A percentile compares a stretch with the other conserved stretches of the same genome.
Conservation (phyloP, 23 red algal species). For the Gracilaria gracilis region DNA sequence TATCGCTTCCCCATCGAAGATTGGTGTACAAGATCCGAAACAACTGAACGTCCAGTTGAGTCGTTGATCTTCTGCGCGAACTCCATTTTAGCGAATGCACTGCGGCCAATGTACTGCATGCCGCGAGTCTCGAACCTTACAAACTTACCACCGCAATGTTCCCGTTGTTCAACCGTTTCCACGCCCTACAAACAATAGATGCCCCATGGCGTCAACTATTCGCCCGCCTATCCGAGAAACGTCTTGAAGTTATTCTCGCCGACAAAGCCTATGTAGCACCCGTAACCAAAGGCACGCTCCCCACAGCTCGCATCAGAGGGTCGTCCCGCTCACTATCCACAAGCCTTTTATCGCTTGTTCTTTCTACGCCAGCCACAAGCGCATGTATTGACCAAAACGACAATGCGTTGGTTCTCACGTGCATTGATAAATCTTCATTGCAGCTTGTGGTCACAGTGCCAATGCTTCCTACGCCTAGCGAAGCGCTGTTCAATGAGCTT, state of each 20-base stretch:
- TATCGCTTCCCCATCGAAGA: no score
- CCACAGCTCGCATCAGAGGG: background rate
- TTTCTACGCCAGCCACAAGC: constrained; percentile 10
- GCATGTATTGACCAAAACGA: background rate
- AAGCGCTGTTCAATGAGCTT: constrained; percentile 14
- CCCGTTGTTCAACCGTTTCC: constrained; percentile 12
- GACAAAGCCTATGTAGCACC: background rate
- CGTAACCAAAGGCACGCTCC: background rate
- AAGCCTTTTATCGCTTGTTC: constrained; percentile 29
- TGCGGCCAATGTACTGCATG: background rate
- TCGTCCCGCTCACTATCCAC: background rate
- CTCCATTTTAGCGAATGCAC: background rate
- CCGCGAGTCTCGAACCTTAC: background rate
- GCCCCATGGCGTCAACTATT: background rate
- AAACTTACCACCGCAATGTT: background rate
- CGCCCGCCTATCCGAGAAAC: background rate
- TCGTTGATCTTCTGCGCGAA: no score
- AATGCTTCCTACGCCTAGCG: constrained; percentile 1
- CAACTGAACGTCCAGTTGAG: no score
- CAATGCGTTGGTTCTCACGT: constrained; percentile 3
- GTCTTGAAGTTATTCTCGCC: constrained; percentile 11
- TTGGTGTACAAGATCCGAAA: no score
- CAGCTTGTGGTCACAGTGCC: constrained; percentile 26
- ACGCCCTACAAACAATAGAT: background rate
- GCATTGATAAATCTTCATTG: constrained; percentile 10